Conservation (phyloP, 352 stramenopile genomes). For the Globisporangium barbulae region DNA sequence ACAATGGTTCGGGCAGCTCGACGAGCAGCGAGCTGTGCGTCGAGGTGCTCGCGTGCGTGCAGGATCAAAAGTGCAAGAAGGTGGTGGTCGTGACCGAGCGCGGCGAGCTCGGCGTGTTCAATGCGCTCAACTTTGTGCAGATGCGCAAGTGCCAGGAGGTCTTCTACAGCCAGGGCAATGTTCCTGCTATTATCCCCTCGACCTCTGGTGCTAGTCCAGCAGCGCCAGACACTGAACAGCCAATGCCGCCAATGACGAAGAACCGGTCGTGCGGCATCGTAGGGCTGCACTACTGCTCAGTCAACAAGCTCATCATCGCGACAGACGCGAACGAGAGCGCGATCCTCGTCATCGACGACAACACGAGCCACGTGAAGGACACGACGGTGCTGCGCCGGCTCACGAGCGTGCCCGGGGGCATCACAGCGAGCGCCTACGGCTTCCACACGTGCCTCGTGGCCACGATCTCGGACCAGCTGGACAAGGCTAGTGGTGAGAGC, state of each 20-base stretch:
- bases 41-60: conserved; percentile 46
- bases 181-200: too few relatives aligned
- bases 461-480: conserved; percentile 33
- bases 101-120: conserved; percentile 63
- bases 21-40: conserved; percentile 25
- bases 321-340: conserved; percentile 39
- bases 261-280: conserved; percentile 43
- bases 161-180: conserved; percentile 22
- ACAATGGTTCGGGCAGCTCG: conserved; percentile 17
- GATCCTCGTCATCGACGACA: conserved; percentile 70
- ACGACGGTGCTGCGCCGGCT: conserved; percentile 53
- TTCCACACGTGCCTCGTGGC: conserved; percentile 68
- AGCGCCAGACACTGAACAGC: neutral
- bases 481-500: conserved; percentile 16
- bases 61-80: conserved; percentile 61
- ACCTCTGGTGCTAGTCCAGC: neutral
- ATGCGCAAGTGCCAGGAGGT: conserved; percentile 62
- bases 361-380: conserved; percentile 39
- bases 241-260: neutral
- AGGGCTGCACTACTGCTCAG: conserved; percentile 67
- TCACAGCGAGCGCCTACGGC: conserved; percentile 58
- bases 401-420: conserved; percentile 49
- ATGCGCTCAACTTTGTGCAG: conserved; percentile 70
- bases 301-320: conserved; percentile 68
- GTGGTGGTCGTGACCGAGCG: conserved; percentile 54